Evolutionary conservation across 1,284 basidiomycete species (phyloP).

Genomic region (Calocybe gambosa): DNA sequence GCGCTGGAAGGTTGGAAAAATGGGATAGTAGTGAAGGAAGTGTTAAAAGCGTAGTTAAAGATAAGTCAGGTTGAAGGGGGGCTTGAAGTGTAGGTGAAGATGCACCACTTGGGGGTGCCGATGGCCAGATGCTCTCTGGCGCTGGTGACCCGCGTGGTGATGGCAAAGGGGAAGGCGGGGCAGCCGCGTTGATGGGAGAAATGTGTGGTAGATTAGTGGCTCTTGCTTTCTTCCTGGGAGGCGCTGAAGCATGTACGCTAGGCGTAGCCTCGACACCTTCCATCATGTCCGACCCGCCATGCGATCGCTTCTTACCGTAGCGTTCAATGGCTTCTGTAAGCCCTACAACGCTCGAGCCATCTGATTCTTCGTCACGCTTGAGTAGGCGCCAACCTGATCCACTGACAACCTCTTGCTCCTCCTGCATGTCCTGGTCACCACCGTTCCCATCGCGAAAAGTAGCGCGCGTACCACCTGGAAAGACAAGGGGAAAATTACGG

Average conservation of each 20-base stretch:
- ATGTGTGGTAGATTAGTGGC: slow-evolving; percentile 50
- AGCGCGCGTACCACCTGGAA: slow-evolving; percentile 71
- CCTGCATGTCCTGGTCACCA: slow-evolving; percentile 59
- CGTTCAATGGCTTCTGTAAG: slow-evolving; percentile 75
- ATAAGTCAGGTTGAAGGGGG: slow-evolving; percentile 72
- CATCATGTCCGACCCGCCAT: slow-evolving; percentile 65
- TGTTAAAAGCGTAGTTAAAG: slow-evolving; percentile 72
- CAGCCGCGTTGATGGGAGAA: slow-evolving; percentile 57
- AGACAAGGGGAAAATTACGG: slow-evolving; percentile 67
- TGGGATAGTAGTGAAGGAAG: slow-evolving; percentile 72
- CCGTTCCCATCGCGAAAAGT: slow-evolving; percentile 67
- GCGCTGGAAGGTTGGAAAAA: slow-evolving; percentile 64
- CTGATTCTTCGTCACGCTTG: slow-evolving; percentile 51
- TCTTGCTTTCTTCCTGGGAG: slow-evolving; percentile 70
- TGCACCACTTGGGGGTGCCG: slow-evolving; percentile 66
- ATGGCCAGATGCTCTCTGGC: slow-evolving; percentile 67
- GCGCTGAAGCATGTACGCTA: slow-evolving; percentile 49
- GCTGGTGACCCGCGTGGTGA: slow-evolving; percentile 78
- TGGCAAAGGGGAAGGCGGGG: slow-evolving; percentile 75
- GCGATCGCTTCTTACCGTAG: slow-evolving; percentile 73
- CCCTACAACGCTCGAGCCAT: slow-evolving; percentile 48
- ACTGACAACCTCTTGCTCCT: slow-evolving; percentile 60
- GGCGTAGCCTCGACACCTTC: slow-evolving; percentile 65
- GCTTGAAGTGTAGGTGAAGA: slow-evolving; percentile 62
- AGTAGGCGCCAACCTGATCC: slow-evolving; percentile 72